Evolutionary conservation across 345 rosid species (phyloP).

Genomic region (Adansonia digitata): DNA sequence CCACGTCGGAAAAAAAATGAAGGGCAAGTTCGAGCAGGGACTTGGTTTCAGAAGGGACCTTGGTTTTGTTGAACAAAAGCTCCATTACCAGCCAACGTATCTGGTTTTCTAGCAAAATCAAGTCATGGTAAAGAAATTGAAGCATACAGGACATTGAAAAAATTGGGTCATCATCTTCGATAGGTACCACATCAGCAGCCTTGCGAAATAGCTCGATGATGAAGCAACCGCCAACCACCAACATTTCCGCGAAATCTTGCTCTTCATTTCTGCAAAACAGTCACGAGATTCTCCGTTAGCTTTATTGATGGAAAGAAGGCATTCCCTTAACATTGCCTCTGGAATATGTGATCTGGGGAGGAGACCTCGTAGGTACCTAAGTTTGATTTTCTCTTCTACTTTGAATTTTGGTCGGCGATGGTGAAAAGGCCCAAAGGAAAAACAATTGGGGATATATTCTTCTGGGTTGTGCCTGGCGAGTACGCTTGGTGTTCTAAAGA

Average conservation of each 20-base stretch:
- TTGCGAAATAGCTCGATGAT: constrained; percentile 23
- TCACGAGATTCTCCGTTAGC: constrained; percentile 15
- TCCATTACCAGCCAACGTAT: neutral
- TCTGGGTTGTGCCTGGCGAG: constrained; percentile 17
- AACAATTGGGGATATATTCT: constrained; percentile 24
- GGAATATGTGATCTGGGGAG: neutral
- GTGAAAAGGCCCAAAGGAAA: constrained; percentile 32
- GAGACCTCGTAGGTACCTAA: constrained; percentile 21
- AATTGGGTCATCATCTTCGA: constrained; percentile 20
- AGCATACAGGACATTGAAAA: constrained; percentile 25
- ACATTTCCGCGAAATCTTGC: constrained; percentile 8
- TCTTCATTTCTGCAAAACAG: constrained; percentile 3
- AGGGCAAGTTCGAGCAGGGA: constrained; percentile 13
- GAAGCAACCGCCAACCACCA: constrained; percentile 35
- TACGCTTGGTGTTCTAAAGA: constrained; percentile 20
- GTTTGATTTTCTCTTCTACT: constrained; percentile 15
- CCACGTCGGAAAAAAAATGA: neutral
- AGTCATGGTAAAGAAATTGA: constrained; percentile 26
- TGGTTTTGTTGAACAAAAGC: neutral
- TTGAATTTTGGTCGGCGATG: neutral
- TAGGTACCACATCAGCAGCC: neutral
- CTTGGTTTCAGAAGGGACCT: neutral
- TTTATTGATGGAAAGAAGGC: neutral
- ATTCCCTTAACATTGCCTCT: neutral
- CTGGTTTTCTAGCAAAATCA: constrained; percentile 31